Conservation (phyloP, 306 rosid species). For the Rosa multiflora region DNA sequence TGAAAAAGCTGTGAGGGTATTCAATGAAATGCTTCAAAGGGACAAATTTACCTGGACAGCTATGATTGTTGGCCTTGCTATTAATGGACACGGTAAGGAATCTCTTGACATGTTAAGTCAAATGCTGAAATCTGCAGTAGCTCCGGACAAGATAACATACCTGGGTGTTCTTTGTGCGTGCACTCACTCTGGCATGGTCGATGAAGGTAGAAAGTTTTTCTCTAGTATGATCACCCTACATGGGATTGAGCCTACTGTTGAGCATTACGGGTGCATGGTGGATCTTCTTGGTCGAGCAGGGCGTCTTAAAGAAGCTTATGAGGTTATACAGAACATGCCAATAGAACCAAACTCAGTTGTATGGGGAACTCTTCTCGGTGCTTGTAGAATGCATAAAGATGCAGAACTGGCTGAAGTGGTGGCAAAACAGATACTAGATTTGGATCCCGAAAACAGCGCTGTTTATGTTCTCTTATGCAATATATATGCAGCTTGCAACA, state of each 20-base stretch:
- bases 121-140: constrained; percentile 61
- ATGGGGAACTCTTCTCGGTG: constrained; percentile 90
- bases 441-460: constrained; percentile 79
- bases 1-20: constrained; percentile 55
- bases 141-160: constrained; percentile 72
- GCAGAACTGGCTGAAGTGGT: constrained; percentile 76
- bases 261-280: constrained; percentile 89
- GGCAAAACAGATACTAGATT: constrained; percentile 60
- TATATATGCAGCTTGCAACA: constrained; percentile 74
- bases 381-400: constrained; percentile 80
- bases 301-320: constrained; percentile 60
- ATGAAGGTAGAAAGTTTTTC: constrained; percentile 61
- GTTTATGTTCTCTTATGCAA: constrained; percentile 74
- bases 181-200: constrained; percentile 83
- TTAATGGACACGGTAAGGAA: constrained; percentile 74
- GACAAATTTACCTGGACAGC: constrained; percentile 94
- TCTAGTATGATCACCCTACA: constrained; percentile 58
- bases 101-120: constrained; percentile 75
- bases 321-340: constrained; percentile 67
- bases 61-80: constrained; percentile 83
- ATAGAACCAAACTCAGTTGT: constrained; percentile 72
- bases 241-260: constrained; percentile 60
- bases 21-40: constrained; percentile 53
- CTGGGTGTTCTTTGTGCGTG: constrained; percentile 84
- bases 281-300: constrained; percentile 90